These are phyloP conservation scores for Lactarius sp. DNA, from an alignment of 768 basidiomycete genomes.

Conservation along the genomic window DNA sequence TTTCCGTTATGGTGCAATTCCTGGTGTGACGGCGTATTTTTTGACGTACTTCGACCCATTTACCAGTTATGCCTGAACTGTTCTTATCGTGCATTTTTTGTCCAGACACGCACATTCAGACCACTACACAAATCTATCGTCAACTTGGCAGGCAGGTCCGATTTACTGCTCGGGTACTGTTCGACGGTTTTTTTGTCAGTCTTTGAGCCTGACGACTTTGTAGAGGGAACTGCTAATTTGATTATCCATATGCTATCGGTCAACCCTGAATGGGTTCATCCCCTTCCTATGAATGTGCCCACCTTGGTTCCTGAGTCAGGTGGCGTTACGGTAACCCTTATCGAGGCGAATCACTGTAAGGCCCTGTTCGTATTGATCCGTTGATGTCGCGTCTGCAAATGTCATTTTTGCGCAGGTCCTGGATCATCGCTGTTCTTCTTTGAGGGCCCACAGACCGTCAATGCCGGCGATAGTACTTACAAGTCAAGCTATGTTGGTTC, in stretches of 20 bases:
- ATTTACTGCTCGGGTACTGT: slow-evolving; percentile 82
- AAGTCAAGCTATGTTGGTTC: slow-evolving; percentile 70
- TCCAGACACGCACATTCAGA: slow-evolving; percentile 93
- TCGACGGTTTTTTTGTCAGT: not conserved
- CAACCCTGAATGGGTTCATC: slow-evolving; percentile 82
- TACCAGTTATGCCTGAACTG: not conserved
- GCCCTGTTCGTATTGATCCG: slow-evolving; percentile 18
- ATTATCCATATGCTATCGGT: slow-evolving; percentile 90
- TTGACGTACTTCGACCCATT: slow-evolving; percentile 58
- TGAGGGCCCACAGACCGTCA: slow-evolving; percentile 83
- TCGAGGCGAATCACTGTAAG: slow-evolving; percentile 95
- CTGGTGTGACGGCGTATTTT: slow-evolving; percentile 86
- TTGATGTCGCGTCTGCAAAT: not conserved
- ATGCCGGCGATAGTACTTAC: slow-evolving; percentile 82
- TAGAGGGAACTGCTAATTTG: slow-evolving; percentile 81
- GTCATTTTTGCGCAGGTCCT: slow-evolving; percentile 42
- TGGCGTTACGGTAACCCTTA: slow-evolving; percentile 85
- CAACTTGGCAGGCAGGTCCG: slow-evolving; percentile 83
- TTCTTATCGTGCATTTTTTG: not conserved
- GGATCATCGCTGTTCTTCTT: slow-evolving; percentile 93
- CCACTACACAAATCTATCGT: slow-evolving; percentile 89
- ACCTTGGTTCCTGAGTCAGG: slow-evolving; percentile 73
- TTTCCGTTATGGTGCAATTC: slow-evolving; percentile 90
- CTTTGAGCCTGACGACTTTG: not conserved
- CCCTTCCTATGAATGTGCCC: slow-evolving; percentile 75